Evolutionary conservation across 2,329 filamentous ascomycete genomes (phyloP), one percentile per base, ranked within the genome.

Genomic region (Pseudogymnoascus sp.): DNA sequence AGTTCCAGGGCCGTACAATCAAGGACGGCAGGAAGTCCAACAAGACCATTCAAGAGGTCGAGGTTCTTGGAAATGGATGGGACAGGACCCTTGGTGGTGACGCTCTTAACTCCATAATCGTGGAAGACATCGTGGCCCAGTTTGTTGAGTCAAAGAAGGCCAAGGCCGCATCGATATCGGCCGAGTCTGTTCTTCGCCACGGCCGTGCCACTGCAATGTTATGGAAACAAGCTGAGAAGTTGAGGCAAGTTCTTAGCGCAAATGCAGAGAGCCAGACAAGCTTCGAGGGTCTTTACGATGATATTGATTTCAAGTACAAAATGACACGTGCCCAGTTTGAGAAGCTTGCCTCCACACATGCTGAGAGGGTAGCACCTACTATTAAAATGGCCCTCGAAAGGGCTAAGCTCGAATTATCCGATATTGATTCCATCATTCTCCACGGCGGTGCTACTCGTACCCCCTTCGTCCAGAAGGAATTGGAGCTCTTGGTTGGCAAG

Each of bases 41-140:
- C 81, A 97, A 97, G 83, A 97, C 92, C 1, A 78, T 99, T 33
- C 94, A 97, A 73, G 94, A 99, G 74, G 88, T 97, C n/a, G 85
- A 91, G 65, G 90, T 96, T 37, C 69, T 97, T 48, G 92, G 93
- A 63, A 83, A 83, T 67, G 91, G 90, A 64, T 99, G 90, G 89
- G 94, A 99, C 71, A 85, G 85, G 70, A 89, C 88, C 2, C 86
- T 99, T 15, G 94, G 94, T 63, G 94, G 94, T 61, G 93, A 99
- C 72, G 81, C 87, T 35, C 81, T 99, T 65, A 99, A 97, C 74
- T 84, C 88, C 63, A 79, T 96, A 64, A 91, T 99, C 67, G 82
- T 96, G 59, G 86, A 96, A 67, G 88, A 97, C 72, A 96, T 97
- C 84, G 79, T 97, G 62, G 77, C 83, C 31, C 83, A 93, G 68